A percentile compares a stretch with the other conserved stretches of the same genome.
These are phyloP conservation scores for Rhododendron henanense DNA, from an alignment of 148 eudicot genomes.

Conservation along the genomic window DNA sequence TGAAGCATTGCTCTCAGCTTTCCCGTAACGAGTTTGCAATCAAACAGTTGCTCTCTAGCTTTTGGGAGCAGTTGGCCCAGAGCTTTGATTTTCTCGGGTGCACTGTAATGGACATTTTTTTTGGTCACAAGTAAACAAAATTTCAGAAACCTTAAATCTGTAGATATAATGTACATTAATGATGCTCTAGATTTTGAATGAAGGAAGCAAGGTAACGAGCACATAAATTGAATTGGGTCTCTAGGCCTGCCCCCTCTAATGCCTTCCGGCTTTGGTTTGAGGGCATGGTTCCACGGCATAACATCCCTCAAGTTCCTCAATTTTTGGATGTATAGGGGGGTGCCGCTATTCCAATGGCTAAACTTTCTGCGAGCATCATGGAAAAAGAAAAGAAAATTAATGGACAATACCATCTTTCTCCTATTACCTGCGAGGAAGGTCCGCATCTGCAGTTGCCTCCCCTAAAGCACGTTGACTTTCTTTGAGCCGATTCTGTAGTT, in stretches of 20 bases:
- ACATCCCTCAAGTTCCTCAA: background rate
- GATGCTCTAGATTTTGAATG: background rate
- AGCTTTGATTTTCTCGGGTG: conserved; percentile 62
- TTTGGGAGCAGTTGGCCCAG: conserved; percentile 75
- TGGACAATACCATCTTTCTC: background rate
- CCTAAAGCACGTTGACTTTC: conserved; percentile 95
- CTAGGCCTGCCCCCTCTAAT: background rate
- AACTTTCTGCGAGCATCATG: background rate
- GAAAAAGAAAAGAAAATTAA: background rate
- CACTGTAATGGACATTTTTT: conserved; percentile 35
- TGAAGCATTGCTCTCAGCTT: conserved; percentile 89
- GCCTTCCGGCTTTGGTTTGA: background rate
- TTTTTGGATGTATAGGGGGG: background rate
- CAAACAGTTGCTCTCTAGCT: conserved; percentile 67
- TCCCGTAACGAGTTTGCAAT: conserved; percentile 68
- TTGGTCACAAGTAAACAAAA: background rate
- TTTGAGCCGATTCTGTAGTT: conserved; percentile 72
- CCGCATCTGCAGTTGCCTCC: conserved; percentile 69
- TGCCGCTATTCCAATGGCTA: background rate
- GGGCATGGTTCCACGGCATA: background rate
- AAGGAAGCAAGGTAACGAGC: background rate
- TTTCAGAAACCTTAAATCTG: background rate
- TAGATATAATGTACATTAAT: background rate
- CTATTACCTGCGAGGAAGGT: conserved; percentile 69
- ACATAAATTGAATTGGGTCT: background rate